Evolutionary conservation across 2,329 filamentous ascomycete species (phyloP), one percentile per base, ranked within the genome.

Genomic region (Botrytis aclada): DNA sequence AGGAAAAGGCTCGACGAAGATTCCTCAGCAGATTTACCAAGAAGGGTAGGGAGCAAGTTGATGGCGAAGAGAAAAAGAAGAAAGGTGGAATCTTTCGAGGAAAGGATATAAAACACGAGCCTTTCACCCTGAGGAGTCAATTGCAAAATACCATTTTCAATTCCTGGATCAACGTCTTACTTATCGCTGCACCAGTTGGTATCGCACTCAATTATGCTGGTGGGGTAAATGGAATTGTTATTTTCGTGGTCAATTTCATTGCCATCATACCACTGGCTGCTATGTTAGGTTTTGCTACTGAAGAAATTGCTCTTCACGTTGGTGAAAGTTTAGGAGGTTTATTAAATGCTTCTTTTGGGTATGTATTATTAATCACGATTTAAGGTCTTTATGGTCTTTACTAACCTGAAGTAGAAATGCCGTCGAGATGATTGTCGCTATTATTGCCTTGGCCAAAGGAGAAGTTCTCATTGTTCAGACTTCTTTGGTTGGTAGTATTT

Each of bases 201-300:
- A 93, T 97, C 78, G 92, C 88, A 2, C 81, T 95, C 70, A 88
- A 93, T 78, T 94, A 91, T 79, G 83, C 89, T 7, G 78, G 81
- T 6, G 77, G 81, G 18, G 83, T 92, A 69, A 85, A 87, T 79
- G 84, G 86, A 4, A 85, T 92, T 73, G 87, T 86, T 45, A 85
- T 96, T 64, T 98, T 98, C 79, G 88, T 95, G 72, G 88, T 98
- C 82, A 98, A 98, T 84, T 98, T 98, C 79, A 88, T 98, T 76
- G 95, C 95, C 74, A 97, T 98, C 77, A 91, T 98, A 74, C 95
- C 95, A 0, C 86, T 98, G 58, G 95, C 95, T 4, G 93, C 92
- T 22, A 90, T 97, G 85, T 86, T 98, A 37, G 92, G 92, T 78
- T 97, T 92, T 79, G 93, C 93, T 0, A 98, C 95, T 0, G 95